Conservation (phyloP, 31 red algal species). For the Bonnemaisonia californica region DNA sequence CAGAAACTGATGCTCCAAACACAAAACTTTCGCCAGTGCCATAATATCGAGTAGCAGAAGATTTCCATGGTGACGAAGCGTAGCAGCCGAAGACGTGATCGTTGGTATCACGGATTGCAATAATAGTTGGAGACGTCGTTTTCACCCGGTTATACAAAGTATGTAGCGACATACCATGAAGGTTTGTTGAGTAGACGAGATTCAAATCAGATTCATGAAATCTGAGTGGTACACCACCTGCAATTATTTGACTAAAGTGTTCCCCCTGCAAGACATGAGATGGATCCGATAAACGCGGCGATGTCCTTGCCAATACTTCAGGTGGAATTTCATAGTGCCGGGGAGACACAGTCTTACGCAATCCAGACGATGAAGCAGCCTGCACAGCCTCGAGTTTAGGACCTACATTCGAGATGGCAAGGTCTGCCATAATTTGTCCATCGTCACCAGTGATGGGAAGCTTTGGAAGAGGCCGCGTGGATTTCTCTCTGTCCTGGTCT, state of each 20-base stretch:
- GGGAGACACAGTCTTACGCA: background rate
- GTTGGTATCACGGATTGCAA: conserved; percentile 68
- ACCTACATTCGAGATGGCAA: background rate
- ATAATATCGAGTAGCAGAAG: conserved; percentile 44
- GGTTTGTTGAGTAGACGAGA: conserved; percentile 82
- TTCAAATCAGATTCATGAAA: conserved; percentile 57
- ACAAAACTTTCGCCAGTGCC: conserved; percentile 64
- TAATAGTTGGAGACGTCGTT: conserved; percentile 53
- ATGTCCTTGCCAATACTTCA: conserved; percentile 10
- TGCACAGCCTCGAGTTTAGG: background rate
- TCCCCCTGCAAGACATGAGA: conserved; percentile 52
- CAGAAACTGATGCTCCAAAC: conserved; percentile 34
- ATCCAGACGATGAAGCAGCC: background rate
- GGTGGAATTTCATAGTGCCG: background rate
- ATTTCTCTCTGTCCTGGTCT: conserved; percentile 23
- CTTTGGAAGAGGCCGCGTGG: background rate
- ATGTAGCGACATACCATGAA: conserved; percentile 77
- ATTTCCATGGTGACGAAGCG: conserved; percentile 75
- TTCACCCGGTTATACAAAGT: conserved; percentile 72
- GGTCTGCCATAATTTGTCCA: background rate
- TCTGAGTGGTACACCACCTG: conserved; percentile 38
- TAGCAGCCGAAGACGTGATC: conserved; percentile 83
- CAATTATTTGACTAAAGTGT: conserved; percentile 41
- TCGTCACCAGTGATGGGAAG: background rate
- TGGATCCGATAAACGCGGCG: conserved; percentile 31